Conservation (phyloP, 2,329 filamentous ascomycete genomes). For the Elsinoe perseae region DNA sequence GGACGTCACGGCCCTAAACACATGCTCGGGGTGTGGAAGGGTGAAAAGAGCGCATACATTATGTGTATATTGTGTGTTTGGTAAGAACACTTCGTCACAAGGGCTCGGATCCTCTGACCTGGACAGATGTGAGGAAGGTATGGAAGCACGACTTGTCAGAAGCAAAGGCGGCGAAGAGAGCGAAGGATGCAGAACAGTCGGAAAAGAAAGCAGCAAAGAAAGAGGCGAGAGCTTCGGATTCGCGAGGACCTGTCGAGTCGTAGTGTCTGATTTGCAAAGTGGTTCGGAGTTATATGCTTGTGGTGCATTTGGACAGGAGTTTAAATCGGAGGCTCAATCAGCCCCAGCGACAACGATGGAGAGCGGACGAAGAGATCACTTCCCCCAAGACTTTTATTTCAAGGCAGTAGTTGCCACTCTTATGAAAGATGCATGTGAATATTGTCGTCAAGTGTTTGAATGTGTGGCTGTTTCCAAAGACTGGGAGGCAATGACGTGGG, state of each 20-base stretch:
- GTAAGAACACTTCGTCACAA: conserved; percentile 45
- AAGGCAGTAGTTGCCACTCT: too few relatives aligned
- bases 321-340: neutral
- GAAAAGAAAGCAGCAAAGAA: neutral
- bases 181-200: neutral
- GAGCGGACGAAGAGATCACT: too few relatives aligned
- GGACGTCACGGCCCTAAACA: conserved; percentile 79
- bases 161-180: neutral
- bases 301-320: neutral
- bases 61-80: conserved; percentile 77
- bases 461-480: too few relatives aligned
- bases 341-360: neutral
- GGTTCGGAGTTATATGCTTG: neutral
- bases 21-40: conserved; percentile 81
- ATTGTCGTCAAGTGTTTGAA: too few relatives aligned
- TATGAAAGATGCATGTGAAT: too few relatives aligned
- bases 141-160: conserved; percentile 13
- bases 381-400: too few relatives aligned
- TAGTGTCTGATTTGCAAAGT: neutral
- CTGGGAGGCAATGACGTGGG: too few relatives aligned
- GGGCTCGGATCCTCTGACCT: neutral
- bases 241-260: neutral
- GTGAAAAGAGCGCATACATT: conserved; percentile 81
- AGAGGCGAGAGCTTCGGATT: neutral
- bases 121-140: neutral